phyloP scores from a whole-genome alignment of 768 basidiomycete species.

The Serpula lacrymans region DNA sequence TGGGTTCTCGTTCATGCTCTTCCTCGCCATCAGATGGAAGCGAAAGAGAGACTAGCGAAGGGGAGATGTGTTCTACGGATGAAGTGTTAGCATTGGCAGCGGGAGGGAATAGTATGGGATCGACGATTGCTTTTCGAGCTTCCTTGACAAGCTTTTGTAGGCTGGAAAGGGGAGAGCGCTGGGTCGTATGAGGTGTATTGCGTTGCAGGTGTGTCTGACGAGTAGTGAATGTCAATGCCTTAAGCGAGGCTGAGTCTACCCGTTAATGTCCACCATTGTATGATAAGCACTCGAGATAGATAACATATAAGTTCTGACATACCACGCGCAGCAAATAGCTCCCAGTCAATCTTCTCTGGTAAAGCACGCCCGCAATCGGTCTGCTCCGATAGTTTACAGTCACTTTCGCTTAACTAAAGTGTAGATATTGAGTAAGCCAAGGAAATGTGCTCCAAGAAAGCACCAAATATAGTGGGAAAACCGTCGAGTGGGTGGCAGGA shows the following conservation, averaged over 20 bases:
- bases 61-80: no score
- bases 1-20: slow-evolving; percentile 2
- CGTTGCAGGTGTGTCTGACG: slow-evolving; percentile 34
- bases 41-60: slow-evolving; percentile 17
- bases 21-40: slow-evolving; percentile 15
- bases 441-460: slow-evolving; percentile 10
- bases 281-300: no score
- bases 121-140: slow-evolving; percentile 47
- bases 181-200: slow-evolving; percentile 35
- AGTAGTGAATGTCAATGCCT: slow-evolving; percentile 41
- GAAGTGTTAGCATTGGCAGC: slow-evolving; percentile 17
- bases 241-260: slow-evolving; percentile 54
- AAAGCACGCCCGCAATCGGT: slow-evolving; percentile 40
- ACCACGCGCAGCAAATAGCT: slow-evolving; percentile 56
- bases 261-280: not conserved
- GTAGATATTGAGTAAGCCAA: not conserved
- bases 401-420: slow-evolving; percentile 31
- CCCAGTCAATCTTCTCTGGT: slow-evolving; percentile 60
- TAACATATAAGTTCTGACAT: no score
- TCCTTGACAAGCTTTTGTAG: slow-evolving; percentile 58
- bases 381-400: slow-evolving; percentile 41
- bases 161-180: slow-evolving; percentile 45
- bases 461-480: slow-evolving; percentile 17
- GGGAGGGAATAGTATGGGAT: slow-evolving; percentile 32
- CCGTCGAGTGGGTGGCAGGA: slow-evolving; percentile 4